Base-by-base conservation (phyloP, 495 filamentous ascomycete genomes). In the Hypoxylon crocopeplum region DNA sequence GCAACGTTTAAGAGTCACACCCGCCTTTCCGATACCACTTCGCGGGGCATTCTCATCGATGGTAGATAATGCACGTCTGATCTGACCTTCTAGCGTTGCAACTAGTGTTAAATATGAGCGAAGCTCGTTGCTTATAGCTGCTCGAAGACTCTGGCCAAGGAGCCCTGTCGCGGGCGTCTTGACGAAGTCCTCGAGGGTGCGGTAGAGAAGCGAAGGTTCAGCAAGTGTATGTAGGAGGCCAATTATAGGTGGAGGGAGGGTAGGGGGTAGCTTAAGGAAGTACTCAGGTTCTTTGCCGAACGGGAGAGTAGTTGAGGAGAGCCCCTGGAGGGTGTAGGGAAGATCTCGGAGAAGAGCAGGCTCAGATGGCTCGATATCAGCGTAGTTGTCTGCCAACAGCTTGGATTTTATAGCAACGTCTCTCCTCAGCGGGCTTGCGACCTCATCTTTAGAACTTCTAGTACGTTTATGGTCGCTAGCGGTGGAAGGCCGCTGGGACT, bases 1-100 rank as follows among this genome's bases (percentile, higher is more conserved):
- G 68, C 94, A 99, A 53, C 95, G 81, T 67, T 97, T 98, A 40
- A 99, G 76, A 0, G 94, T 98, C 19, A 99, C 93, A n/a, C 91
- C 91, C 6, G 89, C 89, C 62, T 92, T 96, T 8, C 90, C 86
- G 36, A 93, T 82, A 7, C 86, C 85, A 29, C 82, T 82, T 49
- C 84, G 77, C 1, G 86, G 80, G 20, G 86, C 83, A 13, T 73
- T 78, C 33, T 85, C 83, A 62, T 92, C 86, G 8, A 89, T 74
- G 44, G 87, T 82, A 7, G 86, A 78, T 51, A 92, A 75, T 6
- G 92, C 91, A 57, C 90, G 80, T 48, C 93, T 82, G 37, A 98
- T 96, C 67, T 98, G 91, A n/a, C 88, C 88, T 74, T 99, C 95
- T 32, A 99, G 71, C 1, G 92, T 95, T 22, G 93, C 92, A 21